A percentile compares a stretch with the other conserved stretches of the same genome.
phyloP scores from a whole-genome alignment of 352 stramenopile genomes.

The Phytophthora palmivora region DNA sequence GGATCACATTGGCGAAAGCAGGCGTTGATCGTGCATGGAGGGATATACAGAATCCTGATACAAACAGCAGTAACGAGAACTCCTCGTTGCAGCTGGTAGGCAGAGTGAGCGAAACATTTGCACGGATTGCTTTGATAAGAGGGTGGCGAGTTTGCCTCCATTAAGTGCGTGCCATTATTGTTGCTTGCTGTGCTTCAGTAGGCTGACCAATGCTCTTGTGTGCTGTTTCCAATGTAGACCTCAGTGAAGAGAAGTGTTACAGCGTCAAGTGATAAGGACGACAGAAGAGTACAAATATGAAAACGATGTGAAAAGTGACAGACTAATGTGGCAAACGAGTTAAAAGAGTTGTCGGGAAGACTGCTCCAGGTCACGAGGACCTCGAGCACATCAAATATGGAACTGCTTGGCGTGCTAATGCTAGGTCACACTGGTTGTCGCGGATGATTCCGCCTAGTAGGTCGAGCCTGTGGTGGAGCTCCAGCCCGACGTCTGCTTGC shows the following conservation, averaged over 20 bases:
- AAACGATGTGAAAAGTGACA: constrained; percentile 18
- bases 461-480: constrained; percentile 11
- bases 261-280: neutral
- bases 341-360: constrained; percentile 17
- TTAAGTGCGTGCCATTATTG: constrained; percentile 11
- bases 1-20: neutral
- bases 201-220: constrained; percentile 17
- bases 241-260: neutral
- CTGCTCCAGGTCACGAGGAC: constrained; percentile 6
- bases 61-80: constrained; percentile 18
- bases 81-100: constrained; percentile 36
- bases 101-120: constrained; percentile 22
- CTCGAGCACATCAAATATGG: constrained; percentile 28
- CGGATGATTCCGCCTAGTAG: constrained; percentile 1
- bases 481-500: constrained; percentile 27
- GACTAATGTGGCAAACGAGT: constrained; percentile 30
- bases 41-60: too few species aligned
- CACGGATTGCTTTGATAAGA: constrained; percentile 32
- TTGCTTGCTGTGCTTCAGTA: neutral
- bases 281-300: constrained; percentile 22
- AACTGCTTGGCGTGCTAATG: constrained; percentile 3
- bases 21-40: too few species aligned
- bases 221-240: constrained; percentile 15
- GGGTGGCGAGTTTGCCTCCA: constrained; percentile 19
- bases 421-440: constrained; percentile 12